Evolutionary conservation across 2,329 filamentous ascomycete species (phyloP), one percentile per base, ranked within the genome.

Genomic region (Beauveria rudraprayagi): DNA sequence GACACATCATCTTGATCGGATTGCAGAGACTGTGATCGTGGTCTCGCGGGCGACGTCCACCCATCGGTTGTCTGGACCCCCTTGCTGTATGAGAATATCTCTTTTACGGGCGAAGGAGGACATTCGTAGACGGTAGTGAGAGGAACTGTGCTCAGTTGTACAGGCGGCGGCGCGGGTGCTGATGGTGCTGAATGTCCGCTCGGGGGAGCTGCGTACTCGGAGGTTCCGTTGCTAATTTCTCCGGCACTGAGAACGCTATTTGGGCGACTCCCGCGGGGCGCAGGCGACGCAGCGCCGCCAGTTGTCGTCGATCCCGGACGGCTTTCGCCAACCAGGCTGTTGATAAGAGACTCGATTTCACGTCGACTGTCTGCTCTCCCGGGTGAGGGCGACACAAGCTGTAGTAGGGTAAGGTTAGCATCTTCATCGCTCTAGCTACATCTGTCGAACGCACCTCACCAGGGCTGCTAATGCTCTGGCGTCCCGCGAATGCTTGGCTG

Each of bases 71-170:
- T 97, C 75, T 99, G 95, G 24, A 97, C 92, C 61, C 87, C 92
- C 77, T 97, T 97, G 80, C 90, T 97, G 80, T 99, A 99, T 58
- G 92, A 96, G 70, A 96, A 92, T 63, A 96, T 81, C 74, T 99
- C 94, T 65, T 88, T 85, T 60, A 88, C 84, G 40, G 88, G 86
- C 22, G 86, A 88, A 1, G 90, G 88, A 1, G 89, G 85, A 65
- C 86, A 89, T 73, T 96, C 92, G 75, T 89, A 92, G 63, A 94
- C 83, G 40, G 90, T 92, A 19, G 87, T 85, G 58, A 91, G 80
- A 8, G 89, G 82, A 11, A 85, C 85, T 1, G 92, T 88, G 8
- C 86, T 88, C 22, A 96, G 83, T 3, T 85, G 88, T 69, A 93
- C 91, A 17, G 81, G 55, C 7, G 44, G 55, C 16, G 55, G 43